Evolutionary conservation across 371 early-diverging fungal genomes (phyloP), one percentile per base, ranked within the genome.

Genomic region (Zopfochytrium polystomum): DNA sequence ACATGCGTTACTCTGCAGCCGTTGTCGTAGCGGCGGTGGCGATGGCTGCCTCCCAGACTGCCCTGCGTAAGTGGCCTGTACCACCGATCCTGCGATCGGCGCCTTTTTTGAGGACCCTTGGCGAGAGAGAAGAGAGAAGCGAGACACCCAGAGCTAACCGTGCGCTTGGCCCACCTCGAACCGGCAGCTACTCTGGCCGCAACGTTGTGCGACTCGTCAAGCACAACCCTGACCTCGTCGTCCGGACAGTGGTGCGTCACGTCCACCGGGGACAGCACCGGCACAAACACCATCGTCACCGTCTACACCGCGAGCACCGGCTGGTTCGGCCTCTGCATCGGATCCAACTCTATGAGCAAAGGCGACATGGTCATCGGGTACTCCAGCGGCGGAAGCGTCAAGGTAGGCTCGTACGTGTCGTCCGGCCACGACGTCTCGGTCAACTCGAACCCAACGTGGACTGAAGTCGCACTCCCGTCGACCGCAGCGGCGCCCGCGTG

Each of bases 341-440:
- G 42, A 42, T 42, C 42, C 42, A n/a, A 42, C n/a, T n/a, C 11
- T n/a, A 42, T 42, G 42, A 42, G n/a, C 13, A 11, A 42, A 42
- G 42, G 42, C 11, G 42, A 42, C 42, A 42, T 42, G 42, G 42
- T 42, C 42, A 42, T 42, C 42, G 42, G 42, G n/a, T 42, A 42
- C 42, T n/a, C n/a, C 11, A 13, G 13, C 11, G 13, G n/a, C 11
- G n/a, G 13, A 11, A 42, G n/a, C 11, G n/a, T n/a, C 42, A n/a
- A 42, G n/a, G n/a, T n/a, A 42, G 42, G 42, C 11, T 42, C 42
- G n/a, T 42, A 42, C n/a, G 13, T 13, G n/a, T 42, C 42, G n/a
- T 42, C 42, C 11, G 42, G 42, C 11, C n/a, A 42, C 42, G 42
- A n/a, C 11, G 42, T 42, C n/a, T n/a, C 11, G 42, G 13, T n/a